Percentiles rank a stretch among this genome's conserved stretches.
These are phyloP conservation scores for Lipomyces sp. DNA, from an alignment of 805 yeast genomes.

Conservation along the genomic window DNA sequence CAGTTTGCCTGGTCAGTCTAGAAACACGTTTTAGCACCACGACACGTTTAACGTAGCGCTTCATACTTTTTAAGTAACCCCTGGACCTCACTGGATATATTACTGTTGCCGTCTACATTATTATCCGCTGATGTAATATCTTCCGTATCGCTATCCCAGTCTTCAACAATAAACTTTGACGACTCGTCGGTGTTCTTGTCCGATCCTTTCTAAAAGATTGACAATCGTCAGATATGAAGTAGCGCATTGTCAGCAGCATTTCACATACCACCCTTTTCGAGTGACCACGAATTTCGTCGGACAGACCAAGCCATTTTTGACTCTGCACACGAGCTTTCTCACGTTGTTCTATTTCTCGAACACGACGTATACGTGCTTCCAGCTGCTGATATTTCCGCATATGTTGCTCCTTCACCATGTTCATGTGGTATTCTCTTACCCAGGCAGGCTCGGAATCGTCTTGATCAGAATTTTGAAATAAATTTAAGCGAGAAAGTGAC, in stretches of 20 bases:
- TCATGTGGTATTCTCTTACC: conserved; percentile 43
- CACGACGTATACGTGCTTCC: conserved; percentile 24
- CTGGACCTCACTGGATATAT: conserved; percentile 56
- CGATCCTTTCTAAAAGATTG: conserved; percentile 17
- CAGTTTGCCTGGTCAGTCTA: conserved; percentile 17
- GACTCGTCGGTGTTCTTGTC: conserved; percentile 45
- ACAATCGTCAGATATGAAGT: conserved; percentile 1
- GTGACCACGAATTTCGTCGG: neutral
- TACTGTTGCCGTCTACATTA: conserved; percentile 40
- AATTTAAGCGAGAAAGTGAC: neutral
- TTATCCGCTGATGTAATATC: neutral
- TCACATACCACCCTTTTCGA: conserved; percentile 1
- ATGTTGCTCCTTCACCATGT: conserved; percentile 14
- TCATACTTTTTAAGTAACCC: conserved; percentile 50
- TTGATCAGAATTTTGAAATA: conserved; percentile 32
- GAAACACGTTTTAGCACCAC: neutral
- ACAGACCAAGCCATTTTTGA: conserved; percentile 7
- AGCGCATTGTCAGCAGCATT: neutral
- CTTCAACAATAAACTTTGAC: conserved; percentile 51
- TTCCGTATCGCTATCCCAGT: conserved; percentile 45
- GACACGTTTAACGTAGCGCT: neutral
- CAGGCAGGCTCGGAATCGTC: conserved; percentile 71
- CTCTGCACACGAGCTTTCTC: conserved; percentile 20
- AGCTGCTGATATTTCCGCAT: conserved; percentile 18
- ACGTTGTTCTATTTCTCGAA: conserved; percentile 26